Evolutionary conservation across 495 filamentous ascomycete genomes (phyloP).

Genomic region (Pyronema omphalodes): DNA sequence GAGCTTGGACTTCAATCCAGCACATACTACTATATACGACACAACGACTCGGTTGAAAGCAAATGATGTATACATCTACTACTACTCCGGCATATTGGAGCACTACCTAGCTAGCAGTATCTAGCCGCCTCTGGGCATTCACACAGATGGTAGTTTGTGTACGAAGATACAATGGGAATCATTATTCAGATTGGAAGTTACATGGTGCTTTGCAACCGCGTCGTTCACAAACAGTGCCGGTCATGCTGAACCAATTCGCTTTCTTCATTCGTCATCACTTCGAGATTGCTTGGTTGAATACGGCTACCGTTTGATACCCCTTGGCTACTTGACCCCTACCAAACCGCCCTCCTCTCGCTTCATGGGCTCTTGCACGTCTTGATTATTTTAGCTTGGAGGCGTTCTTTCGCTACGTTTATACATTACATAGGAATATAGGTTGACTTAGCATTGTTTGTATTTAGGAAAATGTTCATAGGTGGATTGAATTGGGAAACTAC

Average conservation of each 20-base stretch:
- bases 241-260: not conserved
- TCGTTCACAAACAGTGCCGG: constrained; percentile 1
- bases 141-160: constrained; percentile 24
- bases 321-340: not conserved
- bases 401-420: not conserved
- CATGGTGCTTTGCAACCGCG: constrained; percentile 4
- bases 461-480: constrained; percentile 98
- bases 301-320: not conserved
- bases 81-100: constrained; percentile 20
- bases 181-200: constrained; percentile 6
- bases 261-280: not conserved
- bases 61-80: constrained; percentile 22
- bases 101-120: constrained; percentile 25
- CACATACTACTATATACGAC: constrained; percentile 20
- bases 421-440: not conserved
- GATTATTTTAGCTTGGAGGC: no score
- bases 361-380: constrained; percentile 6
- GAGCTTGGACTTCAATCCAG: not conserved
- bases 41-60: constrained; percentile 14
- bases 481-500: constrained; percentile 98
- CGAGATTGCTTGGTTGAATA: not conserved
- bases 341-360: constrained; percentile 20
- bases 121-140: constrained; percentile 7
- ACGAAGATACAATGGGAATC: constrained; percentile 24
- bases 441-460: constrained; percentile 1